phyloP scores from a whole-genome alignment of 1,284 basidiomycete species.

The Puccinia coronata region DNA sequence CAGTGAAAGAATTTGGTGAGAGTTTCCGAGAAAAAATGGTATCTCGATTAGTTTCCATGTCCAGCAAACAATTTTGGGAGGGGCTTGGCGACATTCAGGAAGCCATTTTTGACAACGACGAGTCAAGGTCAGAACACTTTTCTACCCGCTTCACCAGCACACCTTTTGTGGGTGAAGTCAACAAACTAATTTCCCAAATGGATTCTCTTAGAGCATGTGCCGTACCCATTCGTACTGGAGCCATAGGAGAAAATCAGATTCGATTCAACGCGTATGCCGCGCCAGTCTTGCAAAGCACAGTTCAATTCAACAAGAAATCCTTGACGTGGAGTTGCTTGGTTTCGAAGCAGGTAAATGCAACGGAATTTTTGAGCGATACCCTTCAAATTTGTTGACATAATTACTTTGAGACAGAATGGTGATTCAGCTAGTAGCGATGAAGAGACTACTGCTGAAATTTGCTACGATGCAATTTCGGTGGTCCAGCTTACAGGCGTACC shows the following conservation, averaged over 20 bases:
- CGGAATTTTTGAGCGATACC: not conserved
- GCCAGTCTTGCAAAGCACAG: conserved; percentile 4
- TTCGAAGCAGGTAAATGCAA: not conserved
- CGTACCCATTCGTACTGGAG: conserved; percentile 12
- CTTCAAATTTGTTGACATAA: not conserved
- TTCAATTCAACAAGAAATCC: conserved; percentile 42
- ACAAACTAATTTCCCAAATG: not conserved
- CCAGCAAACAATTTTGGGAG: conserved; percentile 38
- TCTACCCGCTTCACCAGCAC: not conserved
- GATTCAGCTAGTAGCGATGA: not conserved
- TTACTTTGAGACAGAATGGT: conserved; percentile 10
- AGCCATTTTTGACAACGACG: conserved; percentile 16
- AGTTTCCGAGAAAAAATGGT: conserved; percentile 22
- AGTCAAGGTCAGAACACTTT: conserved; percentile 14
- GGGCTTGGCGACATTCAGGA: conserved; percentile 40
- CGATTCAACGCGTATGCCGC: conserved; percentile 11
- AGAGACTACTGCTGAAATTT: conserved; percentile 39
- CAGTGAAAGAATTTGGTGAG: conserved; percentile 25
- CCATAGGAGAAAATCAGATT: conserved; percentile 14
- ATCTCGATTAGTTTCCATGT: conserved; percentile 22
- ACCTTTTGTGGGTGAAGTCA: not conserved
- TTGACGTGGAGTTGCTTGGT: conserved; percentile 44
- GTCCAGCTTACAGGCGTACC: conserved; percentile 12
- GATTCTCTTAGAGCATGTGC: conserved; percentile 32
- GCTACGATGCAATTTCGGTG: conserved; percentile 24